phyloP scores from a whole-genome alignment of 176 grass and related monocot species.

The Miscanthus lutarioriparius region DNA sequence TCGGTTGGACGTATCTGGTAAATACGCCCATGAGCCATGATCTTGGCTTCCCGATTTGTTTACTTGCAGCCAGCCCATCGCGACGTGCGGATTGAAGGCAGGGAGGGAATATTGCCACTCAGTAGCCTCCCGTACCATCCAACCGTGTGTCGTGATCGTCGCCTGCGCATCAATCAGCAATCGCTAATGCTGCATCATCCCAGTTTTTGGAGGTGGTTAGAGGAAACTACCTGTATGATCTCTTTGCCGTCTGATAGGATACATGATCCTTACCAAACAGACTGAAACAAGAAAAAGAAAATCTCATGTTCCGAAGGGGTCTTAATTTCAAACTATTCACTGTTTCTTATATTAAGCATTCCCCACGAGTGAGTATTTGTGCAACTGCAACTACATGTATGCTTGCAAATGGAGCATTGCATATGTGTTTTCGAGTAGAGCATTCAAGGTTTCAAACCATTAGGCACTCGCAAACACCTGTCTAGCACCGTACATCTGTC shows the following conservation, averaged over 20 bases:
- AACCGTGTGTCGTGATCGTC: background rate
- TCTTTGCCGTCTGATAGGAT: background rate
- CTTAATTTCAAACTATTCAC: too few species aligned
- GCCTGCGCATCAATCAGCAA: background rate
- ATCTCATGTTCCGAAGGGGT: too few species aligned
- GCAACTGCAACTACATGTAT: background rate
- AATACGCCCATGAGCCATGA: background rate
- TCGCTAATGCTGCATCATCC: background rate
- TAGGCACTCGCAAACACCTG: background rate
- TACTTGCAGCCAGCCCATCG: constrained; percentile 11
- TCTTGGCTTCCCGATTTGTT: constrained; percentile 21
- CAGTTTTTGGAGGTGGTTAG: background rate
- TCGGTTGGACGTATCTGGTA: constrained; percentile 18
- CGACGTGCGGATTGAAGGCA: constrained; percentile 23
- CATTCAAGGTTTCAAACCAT: background rate
- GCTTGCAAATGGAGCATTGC: background rate
- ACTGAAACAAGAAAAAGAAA: too few species aligned
- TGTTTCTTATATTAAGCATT: too few species aligned
- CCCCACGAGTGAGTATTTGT: too few species aligned
- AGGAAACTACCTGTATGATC: background rate
- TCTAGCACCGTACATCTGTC: background rate
- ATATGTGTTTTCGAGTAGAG: background rate
- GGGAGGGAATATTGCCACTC: constrained; percentile 27
- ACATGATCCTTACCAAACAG: background rate
- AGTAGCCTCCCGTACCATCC: background rate